Conservation (phyloP, 169 alveolate species). For the Plasmodium berghei region DNA sequence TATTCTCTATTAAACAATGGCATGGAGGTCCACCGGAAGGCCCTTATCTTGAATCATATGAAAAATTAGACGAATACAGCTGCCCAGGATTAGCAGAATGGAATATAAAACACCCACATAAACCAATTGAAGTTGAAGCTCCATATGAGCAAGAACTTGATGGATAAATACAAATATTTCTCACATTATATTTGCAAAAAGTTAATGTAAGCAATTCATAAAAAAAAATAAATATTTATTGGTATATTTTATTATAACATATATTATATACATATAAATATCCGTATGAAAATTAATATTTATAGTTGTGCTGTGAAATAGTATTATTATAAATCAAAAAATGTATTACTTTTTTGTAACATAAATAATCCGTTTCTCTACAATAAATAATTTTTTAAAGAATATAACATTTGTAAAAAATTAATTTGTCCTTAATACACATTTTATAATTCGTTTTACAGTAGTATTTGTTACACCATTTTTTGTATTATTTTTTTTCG, state of each 20-base stretch:
- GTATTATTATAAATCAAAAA: no score
- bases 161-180: not conserved
- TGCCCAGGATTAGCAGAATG: conserved; percentile 60
- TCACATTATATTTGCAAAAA: not conserved
- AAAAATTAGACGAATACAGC: conserved; percentile 18
- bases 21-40: conserved; percentile 67
- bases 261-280: conserved; percentile 1
- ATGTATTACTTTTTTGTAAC: no score
- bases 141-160: conserved; percentile 49
- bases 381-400: no score
- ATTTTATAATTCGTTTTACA: no score
- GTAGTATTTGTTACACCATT: no score
- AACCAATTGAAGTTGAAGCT: conserved; percentile 26
- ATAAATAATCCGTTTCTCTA: no score
- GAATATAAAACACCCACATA: conserved; percentile 47
- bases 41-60: conserved; percentile 26
- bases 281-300: not conserved
- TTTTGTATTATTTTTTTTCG: no score
- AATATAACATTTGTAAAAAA: no score
- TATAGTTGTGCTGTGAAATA: no score
- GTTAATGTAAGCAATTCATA: not conserved
- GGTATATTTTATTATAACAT: not conserved
- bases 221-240: not conserved
- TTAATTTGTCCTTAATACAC: no score
- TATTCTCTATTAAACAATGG: conserved; percentile 45